Base-by-base conservation (phyloP, 1,284 basidiomycete species). In the Retiboletus flavoniger region DNA sequence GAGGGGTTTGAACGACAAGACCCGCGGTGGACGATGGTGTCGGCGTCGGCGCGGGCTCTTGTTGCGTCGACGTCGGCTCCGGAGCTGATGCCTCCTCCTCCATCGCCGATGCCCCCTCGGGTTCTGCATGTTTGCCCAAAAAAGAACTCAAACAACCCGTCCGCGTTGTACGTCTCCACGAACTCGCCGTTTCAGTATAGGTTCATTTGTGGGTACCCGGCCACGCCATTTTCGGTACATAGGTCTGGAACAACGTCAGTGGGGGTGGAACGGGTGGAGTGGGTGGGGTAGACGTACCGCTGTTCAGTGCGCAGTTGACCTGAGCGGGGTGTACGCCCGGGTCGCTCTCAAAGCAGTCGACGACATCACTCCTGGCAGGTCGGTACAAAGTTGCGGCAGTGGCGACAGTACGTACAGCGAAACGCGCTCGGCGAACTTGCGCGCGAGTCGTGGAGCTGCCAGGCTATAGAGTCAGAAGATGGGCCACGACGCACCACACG, bases 321-420 rank as follows among this genome's bases (percentile, higher is more conserved):
- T 94, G 93, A 0, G 89, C 93, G 55, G 95, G 78, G 52, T 83
- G 80, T 11, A 96, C 83, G 9, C 78, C 77, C 0, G 86, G 78
- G 63, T 81, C 70, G 41, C 72, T 69, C 55, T 82, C 77, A 53
- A 83, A 83, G 35, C 87, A 80, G 28, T 74, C 70, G 2, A 81
- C 81, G 4, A 98, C 76, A 47, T 85, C 74, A 35, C 82, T 77
- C 94, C n/a, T n/a, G n/a, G n/a, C 95, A 99, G 32, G 87, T 93
- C 0, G 95, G 92, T 9, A 85, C 82, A 61, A 95, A 93, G 0
- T 72, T 62, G 39, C 77, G 79, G 71, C 93, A 95, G 66, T 94
- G 91, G n/a, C 69, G 67, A 66, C 92, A 95, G 60, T 84, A 89
- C 0, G 92, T 84, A 89, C 0, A 91, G 92, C 1, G 87, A 90